Evolutionary conservation across 148 eudicot genomes (phyloP), one percentile per base, ranked within the genome.

Genomic region (Camellia lanceoleosa): DNA sequence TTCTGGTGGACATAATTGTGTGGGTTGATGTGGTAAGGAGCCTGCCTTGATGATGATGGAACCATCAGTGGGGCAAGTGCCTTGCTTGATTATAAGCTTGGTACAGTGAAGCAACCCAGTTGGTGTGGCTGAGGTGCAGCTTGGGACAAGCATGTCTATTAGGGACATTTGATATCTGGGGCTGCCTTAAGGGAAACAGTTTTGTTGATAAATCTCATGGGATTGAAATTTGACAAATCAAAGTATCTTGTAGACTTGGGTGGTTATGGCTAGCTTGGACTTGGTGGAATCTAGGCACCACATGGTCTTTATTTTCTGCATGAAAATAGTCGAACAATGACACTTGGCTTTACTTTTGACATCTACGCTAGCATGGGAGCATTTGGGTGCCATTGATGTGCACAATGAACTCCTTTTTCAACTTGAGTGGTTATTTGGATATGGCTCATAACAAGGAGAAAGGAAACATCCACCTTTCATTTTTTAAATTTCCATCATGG

Each of bases 371-470:
- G 38, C 38, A 30, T 30, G 38, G 38, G 38, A 30, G 38, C 38
- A 30, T 30, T 30, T 30, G 38, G 38, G 38, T 69, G 42, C 9
- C 52, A 18, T 46, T 43, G 46, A 44, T 44, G 38, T 30, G 38
- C 38, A 30, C 38, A 30, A 30, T 30, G 38, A 1, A 30, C 73
- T 44, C 13, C 30, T 3, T 69, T 44, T 23, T 69, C 72, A 68
- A 69, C 54, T 68, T 69, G 73, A 69, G 13, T 7, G 73, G 73
- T 10, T 69, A 69, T 69, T 46, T 69, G 54, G 12, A 68, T 68
- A 43, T 44, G 52, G 2, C 12, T 68, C 23, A 44, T 68, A 44
- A 16, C 20, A 43, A 12, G 15, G 9, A 46, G 23, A 16, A 68
- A 20, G 23, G 13, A 44, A 68, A 44, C 47, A 6, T 16, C 38